phyloP scores from a whole-genome alignment of 768 basidiomycete species.

The Calocybe cyanea region DNA sequence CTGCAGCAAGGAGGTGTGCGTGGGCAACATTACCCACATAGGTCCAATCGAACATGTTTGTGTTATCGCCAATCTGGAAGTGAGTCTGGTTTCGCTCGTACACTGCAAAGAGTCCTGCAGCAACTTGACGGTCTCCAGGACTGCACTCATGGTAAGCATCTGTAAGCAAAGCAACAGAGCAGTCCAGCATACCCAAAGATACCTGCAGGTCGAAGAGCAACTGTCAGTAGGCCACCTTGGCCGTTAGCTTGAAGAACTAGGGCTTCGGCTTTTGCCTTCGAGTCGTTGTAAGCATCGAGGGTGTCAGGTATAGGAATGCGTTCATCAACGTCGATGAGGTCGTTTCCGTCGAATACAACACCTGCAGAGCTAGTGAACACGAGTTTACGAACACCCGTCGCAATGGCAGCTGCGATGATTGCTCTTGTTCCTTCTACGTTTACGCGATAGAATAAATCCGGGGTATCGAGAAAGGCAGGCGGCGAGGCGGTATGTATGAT shows the following conservation, averaged over 20 bases:
- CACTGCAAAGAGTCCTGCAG: conserved; percentile 75
- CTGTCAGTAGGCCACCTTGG: conserved; percentile 78
- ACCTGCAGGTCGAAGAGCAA: conserved; percentile 87
- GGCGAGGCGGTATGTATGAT: conserved; percentile 95
- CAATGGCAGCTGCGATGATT: conserved; percentile 77
- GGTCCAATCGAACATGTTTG: conserved; percentile 93
- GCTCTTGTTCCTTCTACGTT: conserved; percentile 90
- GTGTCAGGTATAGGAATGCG: conserved; percentile 70
- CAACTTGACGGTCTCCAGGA: conserved; percentile 87
- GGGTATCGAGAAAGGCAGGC: conserved; percentile 59
- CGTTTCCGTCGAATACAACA: conserved; percentile 79
- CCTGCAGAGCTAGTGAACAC: conserved; percentile 95
- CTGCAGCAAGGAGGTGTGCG: conserved; percentile 91
- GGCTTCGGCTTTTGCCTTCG: conserved; percentile 86
- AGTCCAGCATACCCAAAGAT: conserved; percentile 79
- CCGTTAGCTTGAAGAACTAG: conserved; percentile 86
- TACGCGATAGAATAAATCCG: conserved; percentile 82
- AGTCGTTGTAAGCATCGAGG: conserved; percentile 91
- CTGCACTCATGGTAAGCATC: conserved; percentile 31
- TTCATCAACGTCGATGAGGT: conserved; percentile 87
- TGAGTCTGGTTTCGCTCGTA: conserved; percentile 81
- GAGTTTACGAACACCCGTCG: conserved; percentile 72
- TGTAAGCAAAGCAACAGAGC: too few relatives aligned
- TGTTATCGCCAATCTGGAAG: conserved; percentile 92
- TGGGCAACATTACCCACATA: conserved; percentile 95